A percentile compares a stretch with the other conserved stretches of the same genome.
phyloP scores from a whole-genome alignment of 1,284 basidiomycete species.

The Trametes pubescens region DNA sequence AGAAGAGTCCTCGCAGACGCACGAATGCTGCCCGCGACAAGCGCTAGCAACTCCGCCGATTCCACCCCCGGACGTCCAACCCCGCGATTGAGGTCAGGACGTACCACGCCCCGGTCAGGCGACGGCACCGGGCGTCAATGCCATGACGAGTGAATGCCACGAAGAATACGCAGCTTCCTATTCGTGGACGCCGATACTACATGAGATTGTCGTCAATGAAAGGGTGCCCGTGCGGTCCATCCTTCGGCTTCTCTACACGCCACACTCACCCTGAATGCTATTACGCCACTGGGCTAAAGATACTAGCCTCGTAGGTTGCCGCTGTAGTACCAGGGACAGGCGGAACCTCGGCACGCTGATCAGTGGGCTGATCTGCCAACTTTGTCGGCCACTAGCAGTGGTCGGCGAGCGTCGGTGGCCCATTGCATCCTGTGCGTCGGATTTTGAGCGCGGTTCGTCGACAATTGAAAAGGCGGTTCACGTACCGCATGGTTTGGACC shows the following conservation, averaged over 20 bases:
- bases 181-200: no score
- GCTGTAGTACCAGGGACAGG: no score
- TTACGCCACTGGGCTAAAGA: no score
- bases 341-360: neutral
- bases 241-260: no score
- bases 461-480: neutral
- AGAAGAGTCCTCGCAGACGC: slow-evolving; percentile 1
- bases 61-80: neutral
- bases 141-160: no score
- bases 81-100: no score
- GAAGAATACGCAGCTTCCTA: no score
- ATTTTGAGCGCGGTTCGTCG: neutral
- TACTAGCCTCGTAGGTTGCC: no score
- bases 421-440: neutral
- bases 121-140: neutral
- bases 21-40: neutral
- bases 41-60: neutral
- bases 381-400: neutral
- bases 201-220: no score
- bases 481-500: neutral
- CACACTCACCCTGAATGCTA: no score
- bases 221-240: no score
- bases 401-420: neutral
- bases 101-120: neutral
- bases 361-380: neutral